A percentile compares a stretch with the other conserved stretches of the same genome.
Conservation (phyloP, 768 basidiomycete genomes). For the Boletus rubropictus region DNA sequence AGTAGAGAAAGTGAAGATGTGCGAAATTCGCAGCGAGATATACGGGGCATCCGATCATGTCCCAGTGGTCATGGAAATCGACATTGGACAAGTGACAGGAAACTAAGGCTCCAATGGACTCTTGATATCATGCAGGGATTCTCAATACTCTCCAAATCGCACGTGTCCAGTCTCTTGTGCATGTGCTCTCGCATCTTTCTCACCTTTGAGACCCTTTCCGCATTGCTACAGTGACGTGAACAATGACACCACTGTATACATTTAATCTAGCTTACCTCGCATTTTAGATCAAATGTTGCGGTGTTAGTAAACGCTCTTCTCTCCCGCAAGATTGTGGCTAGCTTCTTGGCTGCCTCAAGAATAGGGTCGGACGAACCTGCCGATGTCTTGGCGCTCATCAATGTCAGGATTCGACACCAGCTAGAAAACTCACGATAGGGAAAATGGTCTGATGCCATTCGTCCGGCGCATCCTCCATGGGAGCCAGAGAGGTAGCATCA, state of each 20-base stretch:
- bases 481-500: conserved; percentile 83
- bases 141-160: conserved; percentile 74
- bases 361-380: conserved; percentile 46
- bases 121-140: conserved; percentile 6
- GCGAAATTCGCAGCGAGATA: conserved; percentile 80
- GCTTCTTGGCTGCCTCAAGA: conserved; percentile 57
- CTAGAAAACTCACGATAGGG: conserved; percentile 42
- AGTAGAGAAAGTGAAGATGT: conserved; percentile 60
- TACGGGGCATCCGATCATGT: conserved; percentile 87
- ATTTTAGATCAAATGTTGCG: conserved; percentile 83
- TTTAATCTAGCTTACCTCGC: conserved; percentile 51
- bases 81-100: conserved; percentile 35
- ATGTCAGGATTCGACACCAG: conserved; percentile 11
- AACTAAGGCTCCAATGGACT: not conserved
- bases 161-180: conserved; percentile 84
- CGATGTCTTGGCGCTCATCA: conserved; percentile 25
- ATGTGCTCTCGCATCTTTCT: conserved; percentile 88
- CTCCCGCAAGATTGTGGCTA: conserved; percentile 66
- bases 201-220: conserved; percentile 81
- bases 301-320: conserved; percentile 90
- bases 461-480: conserved; percentile 61
- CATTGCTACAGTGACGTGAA: conserved; percentile 51
- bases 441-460: conserved; percentile 92
- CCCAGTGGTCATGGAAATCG: conserved; percentile 74
- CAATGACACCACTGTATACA: conserved; percentile 3